Evolutionary conservation across 768 basidiomycete species (phyloP).

Genomic region (Scleroderma citrinum): DNA sequence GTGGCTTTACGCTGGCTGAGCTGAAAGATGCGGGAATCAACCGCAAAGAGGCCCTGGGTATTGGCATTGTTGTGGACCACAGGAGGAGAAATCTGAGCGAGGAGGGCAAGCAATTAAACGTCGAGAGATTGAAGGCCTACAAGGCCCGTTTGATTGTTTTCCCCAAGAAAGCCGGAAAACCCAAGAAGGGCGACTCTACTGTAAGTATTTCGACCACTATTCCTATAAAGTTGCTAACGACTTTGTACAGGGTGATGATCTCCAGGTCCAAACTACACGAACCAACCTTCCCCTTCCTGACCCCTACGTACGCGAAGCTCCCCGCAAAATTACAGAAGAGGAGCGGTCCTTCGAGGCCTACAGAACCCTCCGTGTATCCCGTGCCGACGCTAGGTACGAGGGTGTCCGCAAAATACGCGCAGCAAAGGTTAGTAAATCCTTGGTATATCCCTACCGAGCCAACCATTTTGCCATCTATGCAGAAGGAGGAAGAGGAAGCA

Average conservation of each 20-base stretch:
- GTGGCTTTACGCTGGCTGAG: conserved; percentile 92
- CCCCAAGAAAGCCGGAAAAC: conserved; percentile 92
- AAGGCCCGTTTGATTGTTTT: conserved; percentile 91
- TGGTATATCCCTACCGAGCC: conserved; percentile 6
- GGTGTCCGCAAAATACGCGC: conserved; percentile 84
- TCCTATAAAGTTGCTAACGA: conserved; percentile 8
- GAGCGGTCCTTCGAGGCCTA: conserved; percentile 89
- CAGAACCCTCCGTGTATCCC: conserved; percentile 79
- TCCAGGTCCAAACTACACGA: conserved; percentile 72
- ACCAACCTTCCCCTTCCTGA: conserved; percentile 60
- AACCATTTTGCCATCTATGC: conserved; percentile 12
- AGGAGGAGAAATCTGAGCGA: conserved; percentile 93
- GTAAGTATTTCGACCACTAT: conserved; percentile 41
- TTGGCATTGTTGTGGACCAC: conserved; percentile 97
- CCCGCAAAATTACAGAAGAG: conserved; percentile 87
- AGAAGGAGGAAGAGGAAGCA: conserved; percentile 92
- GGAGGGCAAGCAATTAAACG: conserved; percentile 94
- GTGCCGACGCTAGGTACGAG: conserved; percentile 77
- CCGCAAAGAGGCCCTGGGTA: conserved; percentile 84
- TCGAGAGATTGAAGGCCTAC: conserved; percentile 91
- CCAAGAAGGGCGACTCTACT: conserved; percentile 91
- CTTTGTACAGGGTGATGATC: conserved; percentile 65
- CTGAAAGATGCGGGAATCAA: conserved; percentile 95
- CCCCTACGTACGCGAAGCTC: conserved; percentile 65
- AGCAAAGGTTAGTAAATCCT: conserved; percentile 59